These are phyloP conservation scores for Apiospora aurea DNA, from an alignment of 2,329 filamentous ascomycete genomes.

Conservation along the genomic window DNA sequence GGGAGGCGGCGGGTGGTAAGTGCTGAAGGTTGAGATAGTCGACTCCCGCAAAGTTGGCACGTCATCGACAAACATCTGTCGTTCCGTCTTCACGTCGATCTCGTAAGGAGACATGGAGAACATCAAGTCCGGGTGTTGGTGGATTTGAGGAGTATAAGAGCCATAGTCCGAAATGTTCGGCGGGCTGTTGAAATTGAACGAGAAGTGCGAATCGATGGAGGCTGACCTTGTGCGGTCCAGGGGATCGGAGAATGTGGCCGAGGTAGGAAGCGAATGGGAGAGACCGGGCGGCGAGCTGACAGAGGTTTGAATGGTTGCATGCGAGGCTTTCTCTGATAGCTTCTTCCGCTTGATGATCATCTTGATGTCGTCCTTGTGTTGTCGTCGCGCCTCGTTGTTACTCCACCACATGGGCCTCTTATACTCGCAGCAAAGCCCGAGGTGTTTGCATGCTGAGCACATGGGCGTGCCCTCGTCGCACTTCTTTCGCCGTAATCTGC, in stretches of 20 bases:
- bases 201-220: slow-evolving; percentile 82
- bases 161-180: slow-evolving; percentile 62
- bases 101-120: slow-evolving; percentile 78
- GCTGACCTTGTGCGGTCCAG: slow-evolving; percentile 76
- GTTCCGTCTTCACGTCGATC: slow-evolving; percentile 94
- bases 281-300: slow-evolving; percentile 77
- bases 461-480: slow-evolving; percentile 70
- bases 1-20: slow-evolving; percentile 80
- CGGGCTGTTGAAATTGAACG: slow-evolving; percentile 76
- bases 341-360: slow-evolving; percentile 97
- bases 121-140: slow-evolving; percentile 63
- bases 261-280: slow-evolving; percentile 82
- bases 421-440: slow-evolving; percentile 92
- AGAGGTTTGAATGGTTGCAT: slow-evolving; percentile 58
- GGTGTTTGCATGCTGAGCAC: slow-evolving; percentile 72
- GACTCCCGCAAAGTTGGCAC: slow-evolving; percentile 86
- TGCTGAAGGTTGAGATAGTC: slow-evolving; percentile 90
- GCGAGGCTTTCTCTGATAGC: slow-evolving; percentile 81
- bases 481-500: slow-evolving; percentile 72
- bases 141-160: slow-evolving; percentile 69
- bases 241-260: slow-evolving; percentile 79
- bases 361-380: slow-evolving; percentile 96
- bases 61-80: slow-evolving; percentile 92
- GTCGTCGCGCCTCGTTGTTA: slow-evolving; percentile 83
- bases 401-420: slow-evolving; percentile 98